Evolutionary conservation across 2,329 filamentous ascomycete species (phyloP).

Genomic region (Sordariomycetes sp.): DNA sequence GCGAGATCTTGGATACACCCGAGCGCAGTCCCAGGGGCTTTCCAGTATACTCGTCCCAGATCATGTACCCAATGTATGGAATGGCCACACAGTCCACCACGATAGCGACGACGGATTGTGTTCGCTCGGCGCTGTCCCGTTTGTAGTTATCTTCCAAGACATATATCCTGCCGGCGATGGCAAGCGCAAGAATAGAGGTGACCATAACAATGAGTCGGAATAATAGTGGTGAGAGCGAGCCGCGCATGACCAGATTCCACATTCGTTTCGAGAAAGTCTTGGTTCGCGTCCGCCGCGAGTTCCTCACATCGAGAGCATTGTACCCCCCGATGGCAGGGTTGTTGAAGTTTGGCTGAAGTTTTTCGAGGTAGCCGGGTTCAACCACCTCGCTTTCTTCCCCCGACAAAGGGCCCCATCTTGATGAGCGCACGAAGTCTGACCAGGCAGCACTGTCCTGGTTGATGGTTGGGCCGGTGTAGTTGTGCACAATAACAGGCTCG

Average conservation of each 20-base stretch:
- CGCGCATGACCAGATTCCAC: conserved; percentile 63
- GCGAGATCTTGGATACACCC: conserved; percentile 74
- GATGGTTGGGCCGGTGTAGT: conserved; percentile 29
- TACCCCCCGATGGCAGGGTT: conserved; percentile 21
- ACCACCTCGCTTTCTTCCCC: conserved; percentile 40
- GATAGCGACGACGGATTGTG: conserved; percentile 81
- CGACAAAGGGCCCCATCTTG: conserved; percentile 36
- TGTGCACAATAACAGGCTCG: conserved; percentile 49
- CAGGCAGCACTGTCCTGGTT: conserved; percentile 34
- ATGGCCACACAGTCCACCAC: conserved; percentile 82
- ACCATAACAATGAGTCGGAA: conserved; percentile 76
- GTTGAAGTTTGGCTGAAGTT: conserved; percentile 39
- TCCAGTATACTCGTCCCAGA: conserved; percentile 91
- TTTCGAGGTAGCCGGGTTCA: conserved; percentile 31
- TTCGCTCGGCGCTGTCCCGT: conserved; percentile 42
- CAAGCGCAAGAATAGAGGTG: conserved; percentile 75
- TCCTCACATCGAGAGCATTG: conserved; percentile 15
- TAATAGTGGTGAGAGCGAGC: conserved; percentile 75
- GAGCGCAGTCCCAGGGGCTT: conserved; percentile 84
- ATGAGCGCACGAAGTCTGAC: conserved; percentile 44
- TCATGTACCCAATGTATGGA: conserved; percentile 87
- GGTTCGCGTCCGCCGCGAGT: conserved; percentile 18
- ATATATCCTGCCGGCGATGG: conserved; percentile 67
- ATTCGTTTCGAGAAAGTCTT: conserved; percentile 41
- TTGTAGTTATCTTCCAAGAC: conserved; percentile 40